phyloP scores from a whole-genome alignment of 257 asterid genomes.

The Rauvolfia tetraphylla region DNA sequence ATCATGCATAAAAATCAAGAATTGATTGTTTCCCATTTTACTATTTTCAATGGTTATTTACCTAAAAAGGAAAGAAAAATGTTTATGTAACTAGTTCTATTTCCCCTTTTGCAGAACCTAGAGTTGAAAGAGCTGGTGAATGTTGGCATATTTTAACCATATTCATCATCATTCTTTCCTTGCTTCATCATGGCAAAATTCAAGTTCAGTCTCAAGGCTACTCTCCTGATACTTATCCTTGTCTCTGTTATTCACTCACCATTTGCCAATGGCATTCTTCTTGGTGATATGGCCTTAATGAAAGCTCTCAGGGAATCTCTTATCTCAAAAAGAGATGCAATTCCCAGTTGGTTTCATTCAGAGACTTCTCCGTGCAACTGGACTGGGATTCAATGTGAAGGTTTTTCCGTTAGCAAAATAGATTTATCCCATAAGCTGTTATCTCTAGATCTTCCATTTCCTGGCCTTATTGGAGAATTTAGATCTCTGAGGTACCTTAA shows the following conservation, averaged over 20 bases:
- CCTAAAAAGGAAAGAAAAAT: background rate
- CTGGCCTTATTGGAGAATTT: slow-evolving; percentile 35
- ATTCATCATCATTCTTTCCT: background rate
- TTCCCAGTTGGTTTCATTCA: slow-evolving; percentile 48
- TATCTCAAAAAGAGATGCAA: slow-evolving; percentile 19
- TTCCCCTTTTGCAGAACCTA: slow-evolving; percentile 10
- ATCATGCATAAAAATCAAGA: background rate
- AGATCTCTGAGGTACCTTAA: slow-evolving; percentile 52
- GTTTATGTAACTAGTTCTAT: background rate
- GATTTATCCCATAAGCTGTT: slow-evolving; percentile 33
- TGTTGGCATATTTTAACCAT: background rate
- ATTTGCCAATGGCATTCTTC: slow-evolving; percentile 19
- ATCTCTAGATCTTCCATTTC: slow-evolving; percentile 48
- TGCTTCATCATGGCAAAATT: slow-evolving; percentile 13
- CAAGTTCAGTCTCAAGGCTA: slow-evolving; percentile 10
- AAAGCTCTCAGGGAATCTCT: slow-evolving; percentile 40
- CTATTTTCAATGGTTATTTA: too few relatives aligned
- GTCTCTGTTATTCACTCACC: slow-evolving; percentile 19
- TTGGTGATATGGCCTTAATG: slow-evolving; percentile 33
- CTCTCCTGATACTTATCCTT: slow-evolving; percentile 25
- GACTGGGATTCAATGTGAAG: slow-evolving; percentile 61
- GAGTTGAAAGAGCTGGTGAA: background rate
- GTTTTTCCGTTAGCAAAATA: slow-evolving; percentile 31
- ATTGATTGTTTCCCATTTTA: background rate
- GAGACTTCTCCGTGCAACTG: slow-evolving; percentile 53